These are phyloP conservation scores for Thelephora terrestris DNA, from an alignment of 1,284 basidiomycete genomes.

Conservation along the genomic window DNA sequence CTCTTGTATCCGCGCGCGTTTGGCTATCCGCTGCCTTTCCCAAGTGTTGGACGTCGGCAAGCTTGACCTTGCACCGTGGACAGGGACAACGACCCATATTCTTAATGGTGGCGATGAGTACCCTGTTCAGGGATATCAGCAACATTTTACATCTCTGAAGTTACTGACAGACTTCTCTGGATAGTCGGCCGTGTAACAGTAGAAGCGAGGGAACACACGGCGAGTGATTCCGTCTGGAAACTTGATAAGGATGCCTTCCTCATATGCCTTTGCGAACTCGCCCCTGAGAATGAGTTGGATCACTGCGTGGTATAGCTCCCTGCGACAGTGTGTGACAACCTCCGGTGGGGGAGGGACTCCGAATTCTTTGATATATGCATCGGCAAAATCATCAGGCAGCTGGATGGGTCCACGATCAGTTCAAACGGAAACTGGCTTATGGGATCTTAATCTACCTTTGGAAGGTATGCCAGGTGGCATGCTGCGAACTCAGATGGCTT, in stretches of 20 bases:
- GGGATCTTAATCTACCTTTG: conserved; percentile 14
- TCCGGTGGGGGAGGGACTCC: conserved; percentile 1
- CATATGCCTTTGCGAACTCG: conserved; percentile 17
- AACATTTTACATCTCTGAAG: no score
- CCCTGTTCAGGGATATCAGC: no score
- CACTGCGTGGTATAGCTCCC: conserved; percentile 18
- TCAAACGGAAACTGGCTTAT: no score
- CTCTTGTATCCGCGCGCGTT: no score
- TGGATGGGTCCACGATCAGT: conserved; percentile 1
- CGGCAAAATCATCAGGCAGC: conserved; percentile 16
- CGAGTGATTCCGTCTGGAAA: conserved; percentile 11
- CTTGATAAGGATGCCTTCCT: conserved; percentile 18
- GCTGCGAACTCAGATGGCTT: conserved; percentile 9
- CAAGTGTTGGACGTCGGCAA: no score
- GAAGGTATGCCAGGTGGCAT: conserved; percentile 22
- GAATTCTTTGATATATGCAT: conserved; percentile 8
- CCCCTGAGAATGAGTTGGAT: conserved; percentile 17
- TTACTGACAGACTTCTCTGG: conserved; percentile 18
- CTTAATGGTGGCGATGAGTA: no score
- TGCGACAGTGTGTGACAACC: conserved; percentile 13
- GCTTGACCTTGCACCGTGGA: conserved; percentile 4
- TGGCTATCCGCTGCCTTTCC: no score
- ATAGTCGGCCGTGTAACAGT: conserved; percentile 23
- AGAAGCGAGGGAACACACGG: conserved; percentile 12
- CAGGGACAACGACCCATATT: no score